These are phyloP conservation scores for Xylariaceae sp. DNA, from an alignment of 2,329 filamentous ascomycete genomes.

Conservation along the genomic window DNA sequence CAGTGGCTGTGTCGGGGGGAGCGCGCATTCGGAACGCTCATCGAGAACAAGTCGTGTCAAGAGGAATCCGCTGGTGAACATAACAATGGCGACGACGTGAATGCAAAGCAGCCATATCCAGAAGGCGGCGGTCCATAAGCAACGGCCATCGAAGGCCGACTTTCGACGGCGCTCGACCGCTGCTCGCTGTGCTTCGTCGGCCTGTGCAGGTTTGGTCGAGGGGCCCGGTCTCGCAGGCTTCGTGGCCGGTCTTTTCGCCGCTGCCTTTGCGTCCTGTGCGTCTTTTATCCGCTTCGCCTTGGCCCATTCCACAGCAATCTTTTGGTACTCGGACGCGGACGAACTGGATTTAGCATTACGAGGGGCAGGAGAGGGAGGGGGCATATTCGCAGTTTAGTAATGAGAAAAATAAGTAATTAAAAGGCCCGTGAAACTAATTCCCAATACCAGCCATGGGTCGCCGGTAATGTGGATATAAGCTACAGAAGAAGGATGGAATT, in stretches of 20 bases:
- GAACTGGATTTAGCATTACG: conserved; percentile 24
- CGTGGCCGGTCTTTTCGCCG: conserved; percentile 21
- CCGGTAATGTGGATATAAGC: neutral
- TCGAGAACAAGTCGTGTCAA: conserved; percentile 78
- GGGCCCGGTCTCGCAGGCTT: neutral
- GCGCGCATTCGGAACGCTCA: conserved; percentile 64
- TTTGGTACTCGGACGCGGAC: conserved; percentile 42
- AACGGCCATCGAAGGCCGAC: conserved; percentile 46
- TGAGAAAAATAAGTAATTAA: no score
- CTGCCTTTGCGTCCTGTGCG: conserved; percentile 34
- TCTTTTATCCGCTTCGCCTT: conserved; percentile 48
- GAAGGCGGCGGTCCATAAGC: conserved; percentile 58
- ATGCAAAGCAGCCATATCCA: conserved; percentile 66
- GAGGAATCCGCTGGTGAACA: conserved; percentile 93
- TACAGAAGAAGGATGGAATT: conserved; percentile 1
- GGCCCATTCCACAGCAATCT: conserved; percentile 49
- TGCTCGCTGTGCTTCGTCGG: conserved; percentile 40
- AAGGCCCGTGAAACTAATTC: no score
- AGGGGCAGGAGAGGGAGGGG: conserved; percentile 13
- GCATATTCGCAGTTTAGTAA: no score
- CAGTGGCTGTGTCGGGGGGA: conserved; percentile 58
- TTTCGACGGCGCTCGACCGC: conserved; percentile 45
- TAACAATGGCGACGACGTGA: conserved; percentile 75
- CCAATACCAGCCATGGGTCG: no score
- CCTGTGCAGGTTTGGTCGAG: conserved; percentile 27